Evolutionary conservation across 768 basidiomycete genomes (phyloP).

Genomic region (Trametes maxima): DNA sequence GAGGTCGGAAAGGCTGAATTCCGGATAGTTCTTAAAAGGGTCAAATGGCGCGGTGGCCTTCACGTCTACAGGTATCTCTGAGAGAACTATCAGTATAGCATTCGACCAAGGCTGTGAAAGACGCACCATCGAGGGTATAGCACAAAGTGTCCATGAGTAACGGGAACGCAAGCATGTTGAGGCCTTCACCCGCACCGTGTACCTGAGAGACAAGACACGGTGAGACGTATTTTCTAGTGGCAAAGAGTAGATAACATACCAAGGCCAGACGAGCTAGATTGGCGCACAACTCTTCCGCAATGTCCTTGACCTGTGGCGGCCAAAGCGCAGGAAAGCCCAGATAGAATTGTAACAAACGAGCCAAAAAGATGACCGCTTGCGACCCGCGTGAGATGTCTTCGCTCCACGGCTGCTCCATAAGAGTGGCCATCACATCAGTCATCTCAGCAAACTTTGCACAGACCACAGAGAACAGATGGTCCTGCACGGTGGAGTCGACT

Average conservation of each 20-base stretch:
- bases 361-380: conserved; percentile 55
- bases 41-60: conserved; percentile 55
- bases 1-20: conserved; percentile 49
- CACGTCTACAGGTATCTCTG: conserved; percentile 65
- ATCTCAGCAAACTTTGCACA: conserved; percentile 47
- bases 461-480: conserved; percentile 55
- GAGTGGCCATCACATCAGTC: conserved; percentile 38
- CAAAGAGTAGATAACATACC: background rate
- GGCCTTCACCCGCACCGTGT: conserved; percentile 52
- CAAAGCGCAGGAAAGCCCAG: conserved; percentile 64
- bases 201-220: conserved; percentile 41
- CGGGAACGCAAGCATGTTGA: conserved; percentile 62
- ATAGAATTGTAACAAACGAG: conserved; percentile 72
- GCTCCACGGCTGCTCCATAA: conserved; percentile 22
- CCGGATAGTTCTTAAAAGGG: conserved; percentile 67
- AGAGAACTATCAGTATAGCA: background rate
- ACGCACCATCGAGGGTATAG: conserved; percentile 72
- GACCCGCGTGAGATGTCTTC: conserved; percentile 30
- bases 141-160: conserved; percentile 74
- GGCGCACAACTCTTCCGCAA: conserved; percentile 44
- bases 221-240: background rate
- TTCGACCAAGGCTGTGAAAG: background rate
- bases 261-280: conserved; percentile 42
- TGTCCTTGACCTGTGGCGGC: conserved; percentile 52
- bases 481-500: conserved; percentile 59